Conservation (phyloP, 1,139 yeast species). For the Blastobotrys buckinghamii region DNA sequence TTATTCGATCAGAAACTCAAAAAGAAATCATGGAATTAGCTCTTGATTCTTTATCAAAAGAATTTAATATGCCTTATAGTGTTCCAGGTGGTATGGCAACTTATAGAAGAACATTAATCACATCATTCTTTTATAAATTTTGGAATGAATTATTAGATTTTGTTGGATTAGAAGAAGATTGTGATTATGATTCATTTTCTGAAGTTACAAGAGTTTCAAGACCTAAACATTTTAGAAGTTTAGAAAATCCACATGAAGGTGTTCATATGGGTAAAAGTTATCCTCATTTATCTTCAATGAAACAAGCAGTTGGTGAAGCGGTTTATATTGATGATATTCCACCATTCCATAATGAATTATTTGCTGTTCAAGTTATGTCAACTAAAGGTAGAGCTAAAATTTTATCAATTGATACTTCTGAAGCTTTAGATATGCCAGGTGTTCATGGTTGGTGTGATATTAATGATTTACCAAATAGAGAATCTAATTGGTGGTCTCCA, state of each 20-base stretch:
- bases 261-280: slow-evolving; percentile 36
- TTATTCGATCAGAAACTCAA: slow-evolving; percentile 18
- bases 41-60: slow-evolving; percentile 30
- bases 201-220: slow-evolving; percentile 34
- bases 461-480: slow-evolving; percentile 34
- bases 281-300: slow-evolving; percentile 40
- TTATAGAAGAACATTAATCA: slow-evolving; percentile 37
- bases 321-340: slow-evolving; percentile 41
- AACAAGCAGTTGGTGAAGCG: slow-evolving; percentile 44
- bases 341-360: slow-evolving; percentile 36
- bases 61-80: slow-evolving; percentile 36
- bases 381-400: slow-evolving; percentile 41
- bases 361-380: slow-evolving; percentile 40
- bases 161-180: slow-evolving; percentile 5
- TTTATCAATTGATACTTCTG: slow-evolving; percentile 34
- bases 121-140: slow-evolving; percentile 42
- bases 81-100: slow-evolving; percentile 47
- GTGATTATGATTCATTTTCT: slow-evolving; percentile 28
- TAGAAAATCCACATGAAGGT: slow-evolving; percentile 35
- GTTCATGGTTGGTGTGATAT: slow-evolving; percentile 40
- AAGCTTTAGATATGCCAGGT: slow-evolving; percentile 36
- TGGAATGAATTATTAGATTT: slow-evolving; percentile 28
- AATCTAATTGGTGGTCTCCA: slow-evolving; percentile 39
- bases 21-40: slow-evolving; percentile 29
- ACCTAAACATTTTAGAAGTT: slow-evolving; percentile 37